A percentile compares a stretch with the other conserved stretches of the same genome.
Evolutionary conservation across 305 asterid genomes (phyloP).

Genomic region (Solanum hybrid): DNA sequence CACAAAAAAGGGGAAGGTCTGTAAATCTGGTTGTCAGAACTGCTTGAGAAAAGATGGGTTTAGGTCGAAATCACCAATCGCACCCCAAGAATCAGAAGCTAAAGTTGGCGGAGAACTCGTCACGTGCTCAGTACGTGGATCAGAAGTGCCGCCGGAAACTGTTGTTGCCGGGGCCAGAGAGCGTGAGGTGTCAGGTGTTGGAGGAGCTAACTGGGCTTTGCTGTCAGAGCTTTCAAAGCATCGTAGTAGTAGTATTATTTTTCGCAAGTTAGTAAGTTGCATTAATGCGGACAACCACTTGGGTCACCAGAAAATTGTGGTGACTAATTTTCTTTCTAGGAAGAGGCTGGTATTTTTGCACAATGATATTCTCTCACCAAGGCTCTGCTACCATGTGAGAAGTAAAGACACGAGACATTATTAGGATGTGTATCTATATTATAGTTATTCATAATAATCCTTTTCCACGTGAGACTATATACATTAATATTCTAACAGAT

Average conservation of each 20-base stretch:
- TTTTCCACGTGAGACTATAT: not conserved
- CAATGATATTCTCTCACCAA: not conserved
- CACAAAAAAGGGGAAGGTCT: not conserved
- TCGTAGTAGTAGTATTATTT: not conserved
- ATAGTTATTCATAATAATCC: not conserved
- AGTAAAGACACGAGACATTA: not conserved
- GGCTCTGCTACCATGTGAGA: not conserved
- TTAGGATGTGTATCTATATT: not conserved
- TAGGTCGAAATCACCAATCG: not conserved
- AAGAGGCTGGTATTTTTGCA: not conserved
- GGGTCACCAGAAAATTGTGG: not conserved
- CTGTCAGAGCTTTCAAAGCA: not conserved
- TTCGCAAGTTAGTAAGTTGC: not conserved
- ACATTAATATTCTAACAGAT: not conserved
- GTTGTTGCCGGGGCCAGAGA: not conserved
- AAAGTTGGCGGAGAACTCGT: not conserved
- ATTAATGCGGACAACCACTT: not conserved
- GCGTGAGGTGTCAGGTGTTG: not conserved
- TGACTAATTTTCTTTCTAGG: not conserved
- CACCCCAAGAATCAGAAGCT: not conserved
- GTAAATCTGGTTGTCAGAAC: not conserved
- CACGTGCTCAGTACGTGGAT: not conserved
- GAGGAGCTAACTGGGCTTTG: not conserved
- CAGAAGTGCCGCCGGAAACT: not conserved
- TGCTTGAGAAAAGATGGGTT: not conserved